Percentiles rank a stretch among this genome's conserved stretches.
These are phyloP conservation scores for Begonia peltatifolia DNA, from an alignment of 306 rosid species.

Conservation along the genomic window DNA sequence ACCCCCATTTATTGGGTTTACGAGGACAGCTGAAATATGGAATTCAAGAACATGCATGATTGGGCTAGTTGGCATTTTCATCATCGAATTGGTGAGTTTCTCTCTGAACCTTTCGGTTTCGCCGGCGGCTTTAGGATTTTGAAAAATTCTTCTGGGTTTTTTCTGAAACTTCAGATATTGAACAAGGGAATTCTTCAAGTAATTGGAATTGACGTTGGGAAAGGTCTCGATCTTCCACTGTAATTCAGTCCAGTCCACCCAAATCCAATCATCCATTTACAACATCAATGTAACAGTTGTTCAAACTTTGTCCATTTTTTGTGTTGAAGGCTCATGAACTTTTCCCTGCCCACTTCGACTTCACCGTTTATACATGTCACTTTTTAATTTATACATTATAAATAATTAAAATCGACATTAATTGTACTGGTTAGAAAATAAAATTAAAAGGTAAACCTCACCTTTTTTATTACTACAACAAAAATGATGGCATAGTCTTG, in stretches of 20 bases:
- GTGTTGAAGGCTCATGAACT: no score
- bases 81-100: conserved; percentile 56
- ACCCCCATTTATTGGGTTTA: conserved; percentile 79
- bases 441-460: no score
- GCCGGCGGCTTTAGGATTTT: neutral
- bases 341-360: no score
- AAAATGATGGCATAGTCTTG: no score
- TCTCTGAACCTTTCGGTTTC: neutral
- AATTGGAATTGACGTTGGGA: conserved; percentile 83
- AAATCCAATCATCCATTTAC: neutral
- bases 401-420: no score
- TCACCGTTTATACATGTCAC: no score
- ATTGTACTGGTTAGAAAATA: no score
- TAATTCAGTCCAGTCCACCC: conserved; percentile 10
- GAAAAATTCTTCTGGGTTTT: neutral
- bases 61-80: conserved; percentile 68
- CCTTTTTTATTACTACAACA: no score
- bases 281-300: neutral
- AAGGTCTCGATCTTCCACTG: conserved; percentile 83
- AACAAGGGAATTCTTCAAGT: conserved; percentile 74
- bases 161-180: conserved; percentile 44
- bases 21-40: conserved; percentile 81
- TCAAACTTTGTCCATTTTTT: no score
- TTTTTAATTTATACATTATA: no score
- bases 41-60: conserved; percentile 96